Percentiles rank a stretch among this genome's conserved stretches.
Evolutionary conservation across 768 basidiomycete genomes (phyloP).

Genomic region (Phylloporus sp.): DNA sequence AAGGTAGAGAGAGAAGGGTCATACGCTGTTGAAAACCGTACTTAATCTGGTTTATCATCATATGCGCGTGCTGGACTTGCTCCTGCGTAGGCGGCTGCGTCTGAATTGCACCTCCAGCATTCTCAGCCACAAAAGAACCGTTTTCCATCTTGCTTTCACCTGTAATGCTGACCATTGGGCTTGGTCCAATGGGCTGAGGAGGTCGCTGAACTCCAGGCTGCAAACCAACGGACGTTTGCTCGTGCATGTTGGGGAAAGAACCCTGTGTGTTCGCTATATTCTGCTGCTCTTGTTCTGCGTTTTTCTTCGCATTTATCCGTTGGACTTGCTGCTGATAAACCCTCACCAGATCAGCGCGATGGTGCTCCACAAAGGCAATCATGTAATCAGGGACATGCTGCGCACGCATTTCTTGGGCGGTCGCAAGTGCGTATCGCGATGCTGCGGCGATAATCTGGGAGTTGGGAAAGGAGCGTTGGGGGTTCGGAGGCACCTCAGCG

Average conservation of each 20-base stretch:
- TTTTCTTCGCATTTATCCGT: constrained; percentile 16
- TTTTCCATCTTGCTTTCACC: constrained; percentile 19
- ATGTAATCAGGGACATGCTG: constrained; percentile 45
- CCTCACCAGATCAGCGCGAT: constrained; percentile 36
- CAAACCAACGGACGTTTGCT: constrained; percentile 12
- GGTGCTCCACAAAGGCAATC: constrained; percentile 52
- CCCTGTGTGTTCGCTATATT: constrained; percentile 17
- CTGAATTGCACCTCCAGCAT: not conserved
- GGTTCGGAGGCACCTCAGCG: constrained; percentile 17
- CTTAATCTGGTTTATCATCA: constrained; percentile 31
- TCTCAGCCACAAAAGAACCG: constrained; percentile 8
- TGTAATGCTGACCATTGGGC: constrained; percentile 6
- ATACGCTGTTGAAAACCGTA: constrained; percentile 31
- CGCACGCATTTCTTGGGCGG: constrained; percentile 48
- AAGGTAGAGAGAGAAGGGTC: constrained; percentile 12
- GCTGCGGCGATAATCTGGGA: constrained; percentile 40
- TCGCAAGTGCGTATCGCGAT: constrained; percentile 43
- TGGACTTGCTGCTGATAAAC: constrained; percentile 25
- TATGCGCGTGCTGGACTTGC: constrained; percentile 29
- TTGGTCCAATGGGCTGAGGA: constrained; percentile 8
- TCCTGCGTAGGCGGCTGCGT: constrained; percentile 27
- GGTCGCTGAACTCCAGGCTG: constrained; percentile 18
- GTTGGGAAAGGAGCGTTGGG: constrained; percentile 5
- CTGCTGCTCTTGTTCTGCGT: constrained; percentile 23
- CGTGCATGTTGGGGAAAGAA: constrained; percentile 17